Base-by-base conservation (phyloP, 768 basidiomycete genomes). In the Paxillus involutus region DNA sequence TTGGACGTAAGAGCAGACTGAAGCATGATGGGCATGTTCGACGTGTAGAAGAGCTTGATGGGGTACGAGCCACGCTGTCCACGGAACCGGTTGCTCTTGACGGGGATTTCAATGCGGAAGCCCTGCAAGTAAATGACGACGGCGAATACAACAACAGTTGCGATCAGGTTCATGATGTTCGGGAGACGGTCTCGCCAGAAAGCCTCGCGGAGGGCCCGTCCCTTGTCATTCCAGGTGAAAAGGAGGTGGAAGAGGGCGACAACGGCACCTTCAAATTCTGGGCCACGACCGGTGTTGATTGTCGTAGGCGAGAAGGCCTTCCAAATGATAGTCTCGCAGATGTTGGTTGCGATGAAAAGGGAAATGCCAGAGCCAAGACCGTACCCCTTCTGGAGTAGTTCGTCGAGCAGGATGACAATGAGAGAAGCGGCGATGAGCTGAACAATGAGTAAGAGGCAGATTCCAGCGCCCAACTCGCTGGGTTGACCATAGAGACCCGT, bases 21-120 rank as follows among this genome's bases (percentile, higher is more conserved):
- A 56, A 98, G 83, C 96, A 99, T 99, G 79, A 99, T 98, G 53
- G 96, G 96, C 96, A 98, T 99, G 78, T 98, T 99, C 42, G 85
- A 89, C 14, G 97, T 98, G 75, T 98, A 99, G 78, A 99, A 98
- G 36, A 98, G 84, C 77, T 98, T 98, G 77, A 99, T 83, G 48
- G 97, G 97, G 78, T 98, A 98, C 13, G 84, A 83, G 40, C 92
- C 95, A 30, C 95, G 82, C 71, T 98, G 94, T n/a, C 97, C 97
- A 53, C 94, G 83, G 86, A 94, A 93, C 60, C 85, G 83, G 79
- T 91, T 94, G 76, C 86, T 89, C 83, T 98, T 98, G 70, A 98
- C 92, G 8, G 95, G 96, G 68, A 98, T 98, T 71, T 98, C 96
- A 58, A 98, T 91, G 56, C 96, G 81, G 90, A 98, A 99, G 24